Evolutionary conservation across 163 green algal genomes (phyloP), one percentile per base, ranked within the genome.

Genomic region (Prototheca wickerhamii): DNA sequence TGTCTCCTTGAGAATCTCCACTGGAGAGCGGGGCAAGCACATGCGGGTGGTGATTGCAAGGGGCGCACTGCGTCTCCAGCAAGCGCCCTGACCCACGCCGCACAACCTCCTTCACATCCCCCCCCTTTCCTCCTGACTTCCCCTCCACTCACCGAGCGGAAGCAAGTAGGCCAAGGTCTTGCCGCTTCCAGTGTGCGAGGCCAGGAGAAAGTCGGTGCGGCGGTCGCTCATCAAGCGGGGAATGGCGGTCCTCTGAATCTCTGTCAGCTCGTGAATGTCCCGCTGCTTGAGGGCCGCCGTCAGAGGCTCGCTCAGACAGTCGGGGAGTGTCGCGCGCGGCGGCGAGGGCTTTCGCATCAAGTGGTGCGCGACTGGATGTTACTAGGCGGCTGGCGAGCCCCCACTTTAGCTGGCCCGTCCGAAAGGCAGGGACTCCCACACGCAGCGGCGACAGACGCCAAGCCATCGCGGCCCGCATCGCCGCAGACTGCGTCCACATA

Each of bases 111-210:
- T 49, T 15, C 40, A 49, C 15, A 10, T 25, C 55, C 58, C 26
- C 29, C 49, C 33, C 58, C 40, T 31, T 3, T 42, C 46, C 57
- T 59, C 62, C 62, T 52, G 42, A 26, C 26, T 3, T 40, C 25
- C 25, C 35, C 78, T 53, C 8, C 46, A 21, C 63, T 37, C 37
- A 76, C 62, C 77, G 34, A 94, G 32, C 15, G 87, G 87, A 33
- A 92, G 72, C 35, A 93, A 82, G 74, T 92, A 95, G 1, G 86
- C 86, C 6, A 95, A 74, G 15, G 86, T 92, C 67, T 95, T 93
- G 32, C 87, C 85, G 10, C 70, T 86, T 2, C 86, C 85, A n/a
- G 78, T 84, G 57, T 84, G 77, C 2, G 76, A 84, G 4, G 79
- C 79, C 20, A 88, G 64, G 61, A 94, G 60, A 46, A 89, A 77